Evolutionary conservation across 208 protist species (phyloP).

Genomic region (Leishmania braziliensis): DNA sequence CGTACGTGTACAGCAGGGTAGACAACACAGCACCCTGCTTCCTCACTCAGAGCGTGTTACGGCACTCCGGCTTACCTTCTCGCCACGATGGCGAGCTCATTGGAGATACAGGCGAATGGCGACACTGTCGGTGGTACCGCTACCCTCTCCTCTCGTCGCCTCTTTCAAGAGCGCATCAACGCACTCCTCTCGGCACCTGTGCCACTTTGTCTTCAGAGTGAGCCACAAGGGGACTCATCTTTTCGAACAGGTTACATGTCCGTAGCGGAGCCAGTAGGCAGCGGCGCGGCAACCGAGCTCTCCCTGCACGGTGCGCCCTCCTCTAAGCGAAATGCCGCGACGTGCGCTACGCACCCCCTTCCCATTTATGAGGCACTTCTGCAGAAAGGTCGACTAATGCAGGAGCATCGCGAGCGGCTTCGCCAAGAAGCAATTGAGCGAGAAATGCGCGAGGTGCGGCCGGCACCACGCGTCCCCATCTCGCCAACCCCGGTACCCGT

Average conservation of each 20-base stretch:
- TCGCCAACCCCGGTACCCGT: not conserved
- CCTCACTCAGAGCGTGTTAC: not conserved
- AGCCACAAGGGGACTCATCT: not conserved
- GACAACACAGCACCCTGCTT: not conserved
- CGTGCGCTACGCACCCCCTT: not conserved
- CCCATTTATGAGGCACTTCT: slow-evolving; percentile 74
- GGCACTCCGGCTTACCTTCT: not conserved
- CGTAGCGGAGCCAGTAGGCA: not conserved
- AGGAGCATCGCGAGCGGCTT: slow-evolving; percentile 50
- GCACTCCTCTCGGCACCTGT: slow-evolving; percentile 51
- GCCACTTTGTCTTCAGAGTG: slow-evolving; percentile 44
- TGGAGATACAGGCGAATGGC: too few species aligned
- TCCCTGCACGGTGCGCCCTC: not conserved
- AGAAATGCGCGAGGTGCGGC: slow-evolving; percentile 48
- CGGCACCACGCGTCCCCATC: slow-evolving; percentile 29
- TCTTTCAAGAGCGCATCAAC: slow-evolving; percentile 33
- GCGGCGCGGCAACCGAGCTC: not conserved
- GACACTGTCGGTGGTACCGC: not conserved
- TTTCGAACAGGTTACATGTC: not conserved
- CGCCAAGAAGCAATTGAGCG: slow-evolving; percentile 40
- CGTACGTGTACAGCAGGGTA: not conserved
- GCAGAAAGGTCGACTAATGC: slow-evolving; percentile 57
- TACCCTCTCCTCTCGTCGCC: slow-evolving; percentile 10
- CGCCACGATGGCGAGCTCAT: not conserved
- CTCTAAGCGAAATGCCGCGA: not conserved